Evolutionary conservation across 164 flowering plant genomes (phyloP).

Genomic region (Warburgia ugandensis): DNA sequence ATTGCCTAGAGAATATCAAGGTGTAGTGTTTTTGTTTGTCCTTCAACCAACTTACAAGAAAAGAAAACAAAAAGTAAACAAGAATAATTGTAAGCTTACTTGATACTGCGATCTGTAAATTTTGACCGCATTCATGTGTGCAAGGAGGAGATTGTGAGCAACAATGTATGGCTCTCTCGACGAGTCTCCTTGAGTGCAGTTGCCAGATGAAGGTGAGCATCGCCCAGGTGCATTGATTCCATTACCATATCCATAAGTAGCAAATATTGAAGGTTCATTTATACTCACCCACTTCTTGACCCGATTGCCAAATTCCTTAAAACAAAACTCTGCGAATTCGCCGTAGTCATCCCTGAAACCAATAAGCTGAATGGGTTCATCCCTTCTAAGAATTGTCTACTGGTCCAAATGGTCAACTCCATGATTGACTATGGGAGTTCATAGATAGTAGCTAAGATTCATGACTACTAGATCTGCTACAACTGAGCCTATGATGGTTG

Average conservation of each 20-base stretch:
- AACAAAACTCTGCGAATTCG: conserved; percentile 28
- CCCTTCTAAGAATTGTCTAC: no score
- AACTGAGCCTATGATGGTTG: no score
- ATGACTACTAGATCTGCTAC: no score
- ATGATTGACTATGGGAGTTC: not conserved
- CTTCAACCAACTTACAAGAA: no score
- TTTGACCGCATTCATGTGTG: conserved; percentile 34
- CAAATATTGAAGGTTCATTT: conserved; percentile 27
- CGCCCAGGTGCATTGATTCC: conserved; percentile 34
- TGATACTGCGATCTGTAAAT: conserved; percentile 28
- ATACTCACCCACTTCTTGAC: conserved; percentile 31
- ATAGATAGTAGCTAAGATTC: no score
- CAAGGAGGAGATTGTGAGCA: conserved; percentile 34
- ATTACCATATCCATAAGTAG: conserved; percentile 18
- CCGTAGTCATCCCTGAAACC: conserved; percentile 24
- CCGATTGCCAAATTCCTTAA: conserved; percentile 27
- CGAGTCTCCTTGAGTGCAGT: conserved; percentile 38
- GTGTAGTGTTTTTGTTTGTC: not conserved
- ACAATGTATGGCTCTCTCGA: conserved; percentile 36
- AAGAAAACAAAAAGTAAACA: not conserved
- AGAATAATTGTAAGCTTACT: conserved; percentile 11
- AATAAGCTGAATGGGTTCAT: no score
- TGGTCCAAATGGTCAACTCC: no score
- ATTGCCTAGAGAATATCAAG: not conserved
- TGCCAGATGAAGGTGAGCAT: conserved; percentile 26